A percentile compares a stretch with the other conserved stretches of the same genome.
These are phyloP conservation scores for Bipolaris gigantea DNA, from an alignment of 2,329 filamentous ascomycete species.

Conservation along the genomic window DNA sequence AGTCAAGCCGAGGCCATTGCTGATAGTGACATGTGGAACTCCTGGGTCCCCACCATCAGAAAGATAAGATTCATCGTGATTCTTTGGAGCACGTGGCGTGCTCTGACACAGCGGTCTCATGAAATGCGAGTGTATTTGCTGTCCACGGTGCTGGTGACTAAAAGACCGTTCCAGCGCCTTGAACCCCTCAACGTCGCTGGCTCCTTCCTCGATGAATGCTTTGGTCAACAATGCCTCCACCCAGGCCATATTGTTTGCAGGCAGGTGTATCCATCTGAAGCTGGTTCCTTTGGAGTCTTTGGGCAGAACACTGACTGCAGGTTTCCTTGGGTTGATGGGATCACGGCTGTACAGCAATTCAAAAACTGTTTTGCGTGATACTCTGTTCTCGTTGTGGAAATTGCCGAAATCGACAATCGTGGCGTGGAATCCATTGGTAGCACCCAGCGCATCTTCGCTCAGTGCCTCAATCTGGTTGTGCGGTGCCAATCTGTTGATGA, in stretches of 20 bases:
- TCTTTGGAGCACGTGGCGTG: slow-evolving; percentile 41
- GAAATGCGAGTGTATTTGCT: slow-evolving; percentile 61
- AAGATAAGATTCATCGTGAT: slow-evolving; percentile 39
- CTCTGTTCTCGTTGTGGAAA: slow-evolving; percentile 42
- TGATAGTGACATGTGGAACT: slow-evolving; percentile 36
- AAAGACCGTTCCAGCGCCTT: slow-evolving; percentile 65
- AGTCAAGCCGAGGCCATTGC: slow-evolving; percentile 28
- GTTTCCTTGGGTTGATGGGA: slow-evolving; percentile 37
- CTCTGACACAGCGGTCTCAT: slow-evolving; percentile 63
- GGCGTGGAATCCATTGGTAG: slow-evolving; percentile 44
- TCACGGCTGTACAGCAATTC: slow-evolving; percentile 44
- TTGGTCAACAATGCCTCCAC: slow-evolving; percentile 66
- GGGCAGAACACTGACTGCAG: slow-evolving; percentile 43
- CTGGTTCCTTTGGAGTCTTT: slow-evolving; percentile 46
- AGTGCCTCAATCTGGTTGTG: slow-evolving; percentile 45
- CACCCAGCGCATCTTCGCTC: slow-evolving; percentile 39
- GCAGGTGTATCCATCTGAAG: slow-evolving; percentile 52
- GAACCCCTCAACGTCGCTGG: slow-evolving; percentile 64
- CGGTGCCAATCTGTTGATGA: slow-evolving; percentile 48
- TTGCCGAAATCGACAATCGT: slow-evolving; percentile 47
- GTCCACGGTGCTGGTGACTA: slow-evolving; percentile 63
- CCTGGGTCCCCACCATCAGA: slow-evolving; percentile 37
- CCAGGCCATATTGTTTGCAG: slow-evolving; percentile 60
- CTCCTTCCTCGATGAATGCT: slow-evolving; percentile 64
- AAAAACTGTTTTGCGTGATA: slow-evolving; percentile 36